Evolutionary conservation across 768 basidiomycete species (phyloP), one percentile per base, ranked within the genome.

Genomic region (Dioszegia crocea): DNA sequence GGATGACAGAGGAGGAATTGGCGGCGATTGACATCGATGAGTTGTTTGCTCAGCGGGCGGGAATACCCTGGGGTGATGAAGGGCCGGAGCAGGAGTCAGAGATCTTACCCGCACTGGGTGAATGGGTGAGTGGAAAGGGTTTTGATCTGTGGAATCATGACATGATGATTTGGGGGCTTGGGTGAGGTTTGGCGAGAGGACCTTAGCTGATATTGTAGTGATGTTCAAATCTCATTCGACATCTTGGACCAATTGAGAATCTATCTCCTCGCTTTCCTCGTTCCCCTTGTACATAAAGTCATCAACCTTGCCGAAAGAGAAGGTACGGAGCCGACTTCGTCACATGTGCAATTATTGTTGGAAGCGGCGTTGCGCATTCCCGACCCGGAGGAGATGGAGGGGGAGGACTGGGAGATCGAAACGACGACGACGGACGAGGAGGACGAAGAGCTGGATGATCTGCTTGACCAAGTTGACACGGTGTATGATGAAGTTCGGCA

Each of bases 391-490:
- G 40, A 45, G 8, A 12, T 31, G 5, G 38, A 45, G 4, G 54
- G 38, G 6, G 41, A 46, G 19, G 29, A 19, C 5, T 44, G 44
- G 43, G 54, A 56, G 31, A 31, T 56, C 10, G 19, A 36, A 16
- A 40, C 38, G 6, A 43, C 57, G 3, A n/a, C 43, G 24, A 50
- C 57, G 24, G 58, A 59, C 24, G 12, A 29, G 19, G 58, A 59
- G 31, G 50, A 59, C 10, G 40, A 31, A 30, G 43, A 44, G 17
- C 41, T 59, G 14, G 58, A 59, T 21, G 30, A 44, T 2, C 27
- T 51, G 2, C 31, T 59, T n/a, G 43, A 59, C n/a, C 26, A 36
- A 27, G 43, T 59, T 41, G 58, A 59, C 47, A 21, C n/a, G 44
- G 51, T 24, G 31, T 53, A 53, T 31, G 58, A 59, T 45, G 21